These are phyloP conservation scores for Pulveroboletus frians DNA, from an alignment of 768 basidiomycete species.

Conservation along the genomic window DNA sequence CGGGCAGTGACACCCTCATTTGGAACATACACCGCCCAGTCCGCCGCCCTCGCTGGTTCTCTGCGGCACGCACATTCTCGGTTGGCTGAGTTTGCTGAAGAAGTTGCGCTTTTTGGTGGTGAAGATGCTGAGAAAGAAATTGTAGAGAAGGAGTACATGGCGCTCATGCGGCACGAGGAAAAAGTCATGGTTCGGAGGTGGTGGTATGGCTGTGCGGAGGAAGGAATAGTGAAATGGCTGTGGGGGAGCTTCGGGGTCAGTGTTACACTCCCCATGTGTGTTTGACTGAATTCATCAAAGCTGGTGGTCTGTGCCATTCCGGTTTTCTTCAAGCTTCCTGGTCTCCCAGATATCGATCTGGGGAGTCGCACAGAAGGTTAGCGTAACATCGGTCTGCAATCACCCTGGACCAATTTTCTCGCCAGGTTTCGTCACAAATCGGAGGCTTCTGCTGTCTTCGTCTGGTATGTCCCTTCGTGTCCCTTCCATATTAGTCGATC, in stretches of 20 bases:
- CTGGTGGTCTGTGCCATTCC: slow-evolving; percentile 88
- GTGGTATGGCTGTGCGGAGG: slow-evolving; percentile 90
- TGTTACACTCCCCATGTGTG: slow-evolving; percentile 9
- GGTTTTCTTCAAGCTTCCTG: slow-evolving; percentile 85
- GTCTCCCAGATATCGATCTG: slow-evolving; percentile 59
- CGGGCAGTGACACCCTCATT: slow-evolving; percentile 87
- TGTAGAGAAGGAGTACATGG: slow-evolving; percentile 83
- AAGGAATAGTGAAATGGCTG: slow-evolving; percentile 93
- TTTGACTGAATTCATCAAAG: slow-evolving; percentile 34
- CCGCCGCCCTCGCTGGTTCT: slow-evolving; percentile 83
- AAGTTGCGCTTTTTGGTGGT: slow-evolving; percentile 84
- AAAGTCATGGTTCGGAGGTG: slow-evolving; percentile 72
- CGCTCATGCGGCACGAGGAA: slow-evolving; percentile 80
- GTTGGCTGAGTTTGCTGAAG: slow-evolving; percentile 82
- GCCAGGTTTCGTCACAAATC: slow-evolving; percentile 93
- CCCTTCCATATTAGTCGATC: background rate
- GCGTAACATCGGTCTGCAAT: background rate
- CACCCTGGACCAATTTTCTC: background rate
- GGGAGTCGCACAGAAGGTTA: slow-evolving; percentile 87
- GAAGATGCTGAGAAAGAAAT: slow-evolving; percentile 88
- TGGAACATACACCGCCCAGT: slow-evolving; percentile 83
- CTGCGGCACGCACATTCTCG: slow-evolving; percentile 91
- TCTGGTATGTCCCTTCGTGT: slow-evolving; percentile 46
- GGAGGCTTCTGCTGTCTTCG: slow-evolving; percentile 81
- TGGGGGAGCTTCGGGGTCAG: slow-evolving; percentile 93